Evolutionary conservation across 768 basidiomycete genomes (phyloP).

Genomic region (Albatrellus ellisii): DNA sequence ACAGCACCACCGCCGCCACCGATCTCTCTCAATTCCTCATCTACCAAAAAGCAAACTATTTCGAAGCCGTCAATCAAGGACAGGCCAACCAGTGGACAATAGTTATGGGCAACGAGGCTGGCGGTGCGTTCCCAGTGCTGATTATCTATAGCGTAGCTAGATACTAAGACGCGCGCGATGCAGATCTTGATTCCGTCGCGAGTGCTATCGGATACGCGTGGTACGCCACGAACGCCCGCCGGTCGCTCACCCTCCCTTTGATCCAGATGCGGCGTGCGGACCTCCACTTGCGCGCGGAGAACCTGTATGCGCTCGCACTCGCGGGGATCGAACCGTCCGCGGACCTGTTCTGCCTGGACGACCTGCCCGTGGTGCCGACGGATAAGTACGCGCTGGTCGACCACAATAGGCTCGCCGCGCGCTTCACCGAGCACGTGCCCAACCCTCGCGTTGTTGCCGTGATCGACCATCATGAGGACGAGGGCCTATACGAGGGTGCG

Average conservation of each 20-base stretch:
- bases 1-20: not conserved
- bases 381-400: conserved; percentile 75
- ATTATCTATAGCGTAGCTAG: not conserved
- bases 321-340: conserved; percentile 40
- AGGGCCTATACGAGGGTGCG: conserved; percentile 45
- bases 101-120: conserved; percentile 94
- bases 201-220: conserved; percentile 79
- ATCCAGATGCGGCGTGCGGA: conserved; percentile 56
- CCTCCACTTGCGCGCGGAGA: conserved; percentile 76
- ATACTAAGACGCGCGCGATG: not conserved
- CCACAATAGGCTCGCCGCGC: conserved; percentile 58
- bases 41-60: conserved; percentile 11
- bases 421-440: conserved; percentile 20
- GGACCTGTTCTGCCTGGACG: conserved; percentile 41
- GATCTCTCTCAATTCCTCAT: conserved; percentile 7
- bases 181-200: conserved; percentile 86
- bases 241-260: conserved; percentile 52
- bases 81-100: conserved; percentile 50
- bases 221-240: conserved; percentile 35
- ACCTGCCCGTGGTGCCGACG: conserved; percentile 41
- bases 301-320: conserved; percentile 57
- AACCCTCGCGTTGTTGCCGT: conserved; percentile 47
- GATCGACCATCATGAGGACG: conserved; percentile 90
- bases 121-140: conserved; percentile 39
- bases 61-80: conserved; percentile 4